These are phyloP conservation scores for Madurella mycetomatis DNA, from an alignment of 2,329 filamentous ascomycete genomes.

Conservation along the genomic window DNA sequence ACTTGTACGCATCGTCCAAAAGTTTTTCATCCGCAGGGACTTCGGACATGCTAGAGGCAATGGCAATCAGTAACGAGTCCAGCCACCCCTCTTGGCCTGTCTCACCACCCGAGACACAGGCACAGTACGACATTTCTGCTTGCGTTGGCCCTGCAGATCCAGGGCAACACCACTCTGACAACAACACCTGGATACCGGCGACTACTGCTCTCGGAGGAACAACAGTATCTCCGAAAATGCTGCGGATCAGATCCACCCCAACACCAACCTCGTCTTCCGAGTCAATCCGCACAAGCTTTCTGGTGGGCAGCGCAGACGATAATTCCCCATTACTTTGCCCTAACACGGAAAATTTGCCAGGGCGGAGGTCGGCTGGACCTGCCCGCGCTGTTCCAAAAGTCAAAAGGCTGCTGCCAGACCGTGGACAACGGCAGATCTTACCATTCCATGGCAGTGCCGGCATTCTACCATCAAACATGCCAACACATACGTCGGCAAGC, in stretches of 20 bases:
- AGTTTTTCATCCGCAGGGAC: neutral
- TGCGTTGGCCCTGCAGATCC: neutral
- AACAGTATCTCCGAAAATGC: conserved; percentile 16
- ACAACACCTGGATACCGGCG: conserved; percentile 1
- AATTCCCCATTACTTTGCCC: neutral
- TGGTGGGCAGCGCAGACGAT: neutral
- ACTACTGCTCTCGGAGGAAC: neutral
- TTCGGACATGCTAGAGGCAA: conserved; percentile 10
- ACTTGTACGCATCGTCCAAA: neutral
- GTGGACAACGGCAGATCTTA: neutral
- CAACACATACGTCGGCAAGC: neutral
- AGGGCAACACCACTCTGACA: neutral
- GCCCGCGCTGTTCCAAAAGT: neutral
- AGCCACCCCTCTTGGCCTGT: neutral
- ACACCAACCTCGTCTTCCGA: conserved; percentile 11
- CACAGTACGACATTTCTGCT: neutral
- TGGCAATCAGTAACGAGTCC: conserved; percentile 5
- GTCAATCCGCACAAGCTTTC: conserved; percentile 9
- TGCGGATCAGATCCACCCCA: conserved; percentile 7
- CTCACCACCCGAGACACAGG: neutral
- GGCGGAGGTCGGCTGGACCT: neutral
- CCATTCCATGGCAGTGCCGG: neutral
- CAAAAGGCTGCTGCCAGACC: neutral
- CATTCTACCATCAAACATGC: neutral
- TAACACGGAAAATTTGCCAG: neutral